Percentiles rank a stretch among this genome's conserved stretches.
These are phyloP conservation scores for Tardiomyces depauwii DNA, from an alignment of 1,139 yeast species.

Conservation along the genomic window DNA sequence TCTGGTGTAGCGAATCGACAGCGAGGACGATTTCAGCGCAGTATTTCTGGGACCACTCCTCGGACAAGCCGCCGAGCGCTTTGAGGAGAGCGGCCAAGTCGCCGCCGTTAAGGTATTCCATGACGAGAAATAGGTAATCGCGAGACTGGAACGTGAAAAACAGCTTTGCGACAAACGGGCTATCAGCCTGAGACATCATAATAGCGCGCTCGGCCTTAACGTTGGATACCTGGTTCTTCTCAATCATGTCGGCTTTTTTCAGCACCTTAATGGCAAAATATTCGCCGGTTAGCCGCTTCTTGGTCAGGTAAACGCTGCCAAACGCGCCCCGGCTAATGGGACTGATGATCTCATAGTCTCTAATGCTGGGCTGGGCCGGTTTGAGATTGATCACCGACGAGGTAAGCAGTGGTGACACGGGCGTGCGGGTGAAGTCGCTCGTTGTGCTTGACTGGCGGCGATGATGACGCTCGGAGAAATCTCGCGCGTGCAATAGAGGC, in stretches of 20 bases:
- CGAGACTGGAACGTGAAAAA: slow-evolving; percentile 83
- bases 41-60: slow-evolving; percentile 73
- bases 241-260: slow-evolving; percentile 90
- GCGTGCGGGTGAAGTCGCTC: slow-evolving; percentile 35
- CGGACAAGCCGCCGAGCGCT: slow-evolving; percentile 71
- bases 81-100: slow-evolving; percentile 84
- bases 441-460: slow-evolving; percentile 14
- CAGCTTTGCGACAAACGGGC: slow-evolving; percentile 87
- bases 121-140: slow-evolving; percentile 79
- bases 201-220: slow-evolving; percentile 93
- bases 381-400: slow-evolving; percentile 39
- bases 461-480: slow-evolving; percentile 9
- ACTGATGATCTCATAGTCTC: slow-evolving; percentile 81
- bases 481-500: not conserved
- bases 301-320: slow-evolving; percentile 86
- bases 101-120: slow-evolving; percentile 96
- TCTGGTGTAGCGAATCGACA: slow-evolving; percentile 74
- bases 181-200: slow-evolving; percentile 93
- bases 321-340: slow-evolving; percentile 97
- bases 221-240: slow-evolving; percentile 90
- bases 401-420: slow-evolving; percentile 70
- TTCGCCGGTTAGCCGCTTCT: slow-evolving; percentile 79
- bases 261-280: slow-evolving; percentile 93
- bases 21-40: slow-evolving; percentile 87
- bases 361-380: slow-evolving; percentile 52